phyloP scores from a whole-genome alignment of 805 yeast species.

The Zygotorulaspora sp. region DNA sequence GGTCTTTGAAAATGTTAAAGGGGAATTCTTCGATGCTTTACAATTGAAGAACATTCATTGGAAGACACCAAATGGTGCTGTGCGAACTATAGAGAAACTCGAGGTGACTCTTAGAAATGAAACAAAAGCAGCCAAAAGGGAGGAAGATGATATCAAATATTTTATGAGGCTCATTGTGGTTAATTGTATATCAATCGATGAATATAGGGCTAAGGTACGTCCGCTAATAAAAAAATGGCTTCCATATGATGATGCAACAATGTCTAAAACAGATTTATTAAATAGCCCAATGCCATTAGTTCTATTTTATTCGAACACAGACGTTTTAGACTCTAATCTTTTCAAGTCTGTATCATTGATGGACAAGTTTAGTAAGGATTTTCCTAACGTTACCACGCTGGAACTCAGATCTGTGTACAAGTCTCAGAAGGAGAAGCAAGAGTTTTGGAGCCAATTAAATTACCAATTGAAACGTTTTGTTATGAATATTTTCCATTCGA shows the following conservation, averaged over 20 bases:
- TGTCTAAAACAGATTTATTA: conserved; percentile 1
- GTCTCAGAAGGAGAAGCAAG: conserved; percentile 29
- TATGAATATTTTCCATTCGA: conserved; percentile 27
- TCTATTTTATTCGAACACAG: conserved; percentile 31
- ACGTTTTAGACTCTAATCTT: conserved; percentile 29
- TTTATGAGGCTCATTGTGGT: conserved; percentile 68
- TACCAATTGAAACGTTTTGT: conserved; percentile 22
- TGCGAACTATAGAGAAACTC: conserved; percentile 24
- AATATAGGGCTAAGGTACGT: conserved; percentile 72
- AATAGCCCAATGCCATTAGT: conserved; percentile 21
- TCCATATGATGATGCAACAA: conserved; percentile 17
- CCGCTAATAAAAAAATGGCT: conserved; percentile 84
- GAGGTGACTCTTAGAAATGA: conserved; percentile 25
- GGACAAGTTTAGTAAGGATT: conserved; percentile 34
- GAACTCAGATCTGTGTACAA: conserved; percentile 34
- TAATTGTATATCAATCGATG: conserved; percentile 60
- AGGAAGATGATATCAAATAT: conserved; percentile 33
- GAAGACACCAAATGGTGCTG: conserved; percentile 27
- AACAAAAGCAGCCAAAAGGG: conserved; percentile 7
- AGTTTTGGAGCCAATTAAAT: conserved; percentile 30
- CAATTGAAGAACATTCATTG: conserved; percentile 34
- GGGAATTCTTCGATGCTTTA: conserved; percentile 28
- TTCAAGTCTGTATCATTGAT: conserved; percentile 32
- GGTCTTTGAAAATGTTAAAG: conserved; percentile 28
- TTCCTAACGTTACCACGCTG: conserved; percentile 27